phyloP scores from a whole-genome alignment of 2,329 filamentous ascomycete species.

The Diaporthe humulicola region DNA sequence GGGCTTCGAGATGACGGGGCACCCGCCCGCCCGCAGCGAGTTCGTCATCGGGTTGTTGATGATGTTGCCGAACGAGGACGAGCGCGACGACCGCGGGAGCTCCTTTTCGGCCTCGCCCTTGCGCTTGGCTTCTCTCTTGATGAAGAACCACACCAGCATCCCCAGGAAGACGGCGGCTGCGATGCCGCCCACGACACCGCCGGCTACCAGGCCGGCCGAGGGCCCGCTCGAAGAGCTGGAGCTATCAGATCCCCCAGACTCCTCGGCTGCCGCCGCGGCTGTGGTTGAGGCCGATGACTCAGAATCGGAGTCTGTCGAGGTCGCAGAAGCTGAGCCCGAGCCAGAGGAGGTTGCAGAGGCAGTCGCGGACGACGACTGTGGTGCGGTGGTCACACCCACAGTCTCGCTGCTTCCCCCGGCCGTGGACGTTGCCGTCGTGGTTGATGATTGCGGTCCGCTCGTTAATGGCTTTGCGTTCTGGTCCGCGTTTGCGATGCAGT shows the following conservation, averaged over 20 bases:
- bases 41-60: conserved; percentile 68
- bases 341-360: conserved; percentile 42
- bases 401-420: conserved; percentile 44
- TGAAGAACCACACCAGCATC: conserved; percentile 55
- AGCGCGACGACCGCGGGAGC: conserved; percentile 45
- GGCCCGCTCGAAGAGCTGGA: conserved; percentile 44
- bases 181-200: conserved; percentile 61
- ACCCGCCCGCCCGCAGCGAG: conserved; percentile 12
- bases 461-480: conserved; percentile 54
- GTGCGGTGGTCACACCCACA: conserved; percentile 40
- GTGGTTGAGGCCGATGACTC: conserved; percentile 42
- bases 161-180: conserved; percentile 56
- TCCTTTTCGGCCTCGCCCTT: conserved; percentile 39
- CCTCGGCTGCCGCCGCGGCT: conserved; percentile 43
- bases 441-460: conserved; percentile 40
- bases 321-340: conserved; percentile 40
- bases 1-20: conserved; percentile 66
- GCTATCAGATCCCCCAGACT: conserved; percentile 43
- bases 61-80: conserved; percentile 61
- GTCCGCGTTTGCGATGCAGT: conserved; percentile 67
- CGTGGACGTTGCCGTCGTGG: conserved; percentile 43
- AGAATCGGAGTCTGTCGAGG: conserved; percentile 43
- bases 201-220: conserved; percentile 59
- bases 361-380: conserved; percentile 42
- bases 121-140: conserved; percentile 48